These are phyloP conservation scores for Paraphoma chrysanthemicola DNA, from an alignment of 2,329 filamentous ascomycete species.

Conservation along the genomic window DNA sequence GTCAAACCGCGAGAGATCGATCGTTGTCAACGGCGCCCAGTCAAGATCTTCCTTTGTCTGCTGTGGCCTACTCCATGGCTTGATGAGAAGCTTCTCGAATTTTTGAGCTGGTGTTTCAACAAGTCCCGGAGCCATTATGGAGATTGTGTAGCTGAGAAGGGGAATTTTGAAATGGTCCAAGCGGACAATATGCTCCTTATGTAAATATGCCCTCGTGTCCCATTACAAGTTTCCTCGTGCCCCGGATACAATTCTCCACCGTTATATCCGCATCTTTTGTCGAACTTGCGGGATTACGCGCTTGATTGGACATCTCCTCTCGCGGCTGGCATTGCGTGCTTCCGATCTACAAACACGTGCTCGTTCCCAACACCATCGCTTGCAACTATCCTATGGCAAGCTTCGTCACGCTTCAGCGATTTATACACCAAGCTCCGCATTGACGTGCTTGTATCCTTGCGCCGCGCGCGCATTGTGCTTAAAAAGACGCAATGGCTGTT, in stretches of 20 bases:
- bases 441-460: conserved; percentile 10
- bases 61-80: conserved; percentile 27
- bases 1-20: conserved; percentile 24
- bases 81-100: conserved; percentile 12
- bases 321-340: conserved; percentile 26
- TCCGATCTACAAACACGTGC: conserved; percentile 12
- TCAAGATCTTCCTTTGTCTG: conserved; percentile 26
- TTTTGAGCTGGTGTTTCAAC: conserved; percentile 10
- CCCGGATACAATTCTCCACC: background rate
- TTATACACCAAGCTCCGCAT: background rate
- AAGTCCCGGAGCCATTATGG: conserved; percentile 24
- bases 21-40: conserved; percentile 27
- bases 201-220: too few species aligned
- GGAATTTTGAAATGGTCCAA: background rate
- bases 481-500: background rate
- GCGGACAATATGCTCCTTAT: too few species aligned
- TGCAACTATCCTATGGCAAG: background rate
- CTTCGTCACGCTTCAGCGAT: background rate
- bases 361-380: conserved; percentile 3
- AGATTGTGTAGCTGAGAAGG: background rate
- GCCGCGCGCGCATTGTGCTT: background rate
- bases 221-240: background rate
- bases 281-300: conserved; percentile 9
- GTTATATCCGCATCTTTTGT: background rate
- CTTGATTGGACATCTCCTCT: conserved; percentile 17